Base-by-base conservation (phyloP, 2,329 filamentous ascomycete genomes). In the Fusarium siculi region DNA sequence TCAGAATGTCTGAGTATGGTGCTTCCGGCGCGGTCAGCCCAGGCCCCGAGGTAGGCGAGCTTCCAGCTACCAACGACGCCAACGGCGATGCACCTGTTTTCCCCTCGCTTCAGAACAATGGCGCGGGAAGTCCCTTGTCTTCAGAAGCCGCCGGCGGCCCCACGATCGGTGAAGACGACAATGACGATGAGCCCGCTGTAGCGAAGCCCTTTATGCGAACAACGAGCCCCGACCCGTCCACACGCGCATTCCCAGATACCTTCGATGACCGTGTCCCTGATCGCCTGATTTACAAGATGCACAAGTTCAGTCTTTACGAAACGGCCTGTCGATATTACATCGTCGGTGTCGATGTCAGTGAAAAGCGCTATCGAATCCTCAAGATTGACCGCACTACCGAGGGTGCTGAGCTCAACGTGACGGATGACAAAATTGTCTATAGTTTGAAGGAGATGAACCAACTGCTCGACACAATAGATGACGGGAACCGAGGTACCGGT, bases 301-400 rank as follows among this genome's bases (percentile, higher is more conserved):
- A 98, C 85, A 97, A 96, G 79, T 98, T 97, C 82, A 96, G 93
- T n/a, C 85, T 99, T 28, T 98, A 99, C 82, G 96, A 99, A 84
- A 99, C 96, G 7, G 93, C 94, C 18, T 94, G 92, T 62, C 90
- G 94, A 58, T 99, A 96, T 82, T 99, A 98, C 81, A 92, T 99
- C 73, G 94, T 98, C 23, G 96, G 96, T 19, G 93, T 93, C 57
- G 96, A 99, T 80, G 90, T 97, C 63, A 92, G 94, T 75, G 96
- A 98, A 81, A 92, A 90, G 77, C 91, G 93, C 32, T 98, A 96
- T 82, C 91, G 95, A 57, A 94, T 99, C 63, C 85, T 99, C 79
- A 98, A 98, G 82, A 97, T 99, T 76, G 96, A 98, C 80, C 91
- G 96, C 50, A 97, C 94, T 9, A 91, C 92, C 34, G 93, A 95